phyloP scores from a whole-genome alignment of 176 grass and related monocot genomes.

The Zoysia japonica region DNA sequence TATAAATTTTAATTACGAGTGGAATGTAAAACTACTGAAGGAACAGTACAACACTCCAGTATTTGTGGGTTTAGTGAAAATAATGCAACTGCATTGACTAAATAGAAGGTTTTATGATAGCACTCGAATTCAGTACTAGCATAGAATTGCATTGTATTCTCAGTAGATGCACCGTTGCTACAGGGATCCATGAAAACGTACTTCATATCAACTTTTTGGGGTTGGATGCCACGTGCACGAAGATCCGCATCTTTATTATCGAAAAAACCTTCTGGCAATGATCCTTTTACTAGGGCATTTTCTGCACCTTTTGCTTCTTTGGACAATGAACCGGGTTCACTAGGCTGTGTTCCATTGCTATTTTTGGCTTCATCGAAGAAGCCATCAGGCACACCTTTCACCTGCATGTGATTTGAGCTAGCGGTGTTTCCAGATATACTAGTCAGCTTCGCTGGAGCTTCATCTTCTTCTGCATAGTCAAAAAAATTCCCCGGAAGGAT shows the following conservation, averaged over 20 bases:
- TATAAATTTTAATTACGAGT: not conserved
- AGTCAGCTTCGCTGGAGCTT: constrained; percentile 50
- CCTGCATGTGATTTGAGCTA: constrained; percentile 37
- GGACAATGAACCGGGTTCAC: constrained; percentile 40
- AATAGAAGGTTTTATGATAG: not conserved
- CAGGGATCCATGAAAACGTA: constrained; percentile 39
- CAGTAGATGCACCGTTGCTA: constrained; percentile 19
- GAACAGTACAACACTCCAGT: not conserved
- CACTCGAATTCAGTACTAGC: too few species aligned
- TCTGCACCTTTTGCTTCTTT: constrained; percentile 34
- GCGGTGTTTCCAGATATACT: constrained; percentile 32
- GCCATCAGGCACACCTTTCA: constrained; percentile 64
- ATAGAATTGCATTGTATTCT: not conserved
- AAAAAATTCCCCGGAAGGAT: constrained; percentile 57
- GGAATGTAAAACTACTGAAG: not conserved
- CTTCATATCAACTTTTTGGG: constrained; percentile 72
- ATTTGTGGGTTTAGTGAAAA: not conserved
- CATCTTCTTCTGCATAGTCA: constrained; percentile 52
- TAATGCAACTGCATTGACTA: constrained; percentile 3
- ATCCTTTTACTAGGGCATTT: constrained; percentile 54
- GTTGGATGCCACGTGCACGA: constrained; percentile 79
- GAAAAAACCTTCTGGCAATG: constrained; percentile 94
- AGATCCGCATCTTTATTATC: constrained; percentile 99
- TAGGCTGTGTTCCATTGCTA: constrained; percentile 35
- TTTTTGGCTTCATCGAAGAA: constrained; percentile 59